phyloP scores from a whole-genome alignment of 164 flowering plant species.

The Euptelea pleiosperma region DNA sequence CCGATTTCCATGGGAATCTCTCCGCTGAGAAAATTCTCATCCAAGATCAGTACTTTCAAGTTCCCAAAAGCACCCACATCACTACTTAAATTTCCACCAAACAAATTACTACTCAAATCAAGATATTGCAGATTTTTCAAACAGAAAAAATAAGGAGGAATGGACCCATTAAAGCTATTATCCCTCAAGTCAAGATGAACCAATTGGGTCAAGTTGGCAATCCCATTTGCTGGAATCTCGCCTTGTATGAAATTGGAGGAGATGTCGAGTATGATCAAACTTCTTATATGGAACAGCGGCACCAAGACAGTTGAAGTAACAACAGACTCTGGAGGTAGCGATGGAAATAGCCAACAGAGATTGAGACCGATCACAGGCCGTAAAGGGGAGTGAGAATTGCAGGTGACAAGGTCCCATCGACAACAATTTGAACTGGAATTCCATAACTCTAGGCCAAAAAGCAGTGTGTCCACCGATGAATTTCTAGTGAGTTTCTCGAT shows the following conservation, averaged over 20 bases:
- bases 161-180: slow-evolving; percentile 33
- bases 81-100: no score
- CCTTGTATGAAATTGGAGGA: slow-evolving; percentile 36
- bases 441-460: slow-evolving; percentile 18
- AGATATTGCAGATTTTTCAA: no score
- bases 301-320: slow-evolving; percentile 15
- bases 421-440: slow-evolving; percentile 27
- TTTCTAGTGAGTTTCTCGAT: slow-evolving; percentile 6
- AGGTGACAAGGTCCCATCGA: slow-evolving; percentile 25
- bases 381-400: slow-evolving; percentile 13
- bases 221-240: slow-evolving; percentile 23
- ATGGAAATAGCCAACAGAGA: slow-evolving; percentile 17
- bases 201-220: slow-evolving; percentile 31
- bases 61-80: slow-evolving; percentile 26
- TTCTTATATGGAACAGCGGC: no score
- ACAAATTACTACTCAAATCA: no score
- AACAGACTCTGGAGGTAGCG: not conserved
- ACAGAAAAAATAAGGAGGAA: slow-evolving; percentile 35
- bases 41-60: slow-evolving; percentile 29
- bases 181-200: slow-evolving; percentile 31
- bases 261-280: slow-evolving; percentile 32
- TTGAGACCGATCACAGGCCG: slow-evolving; percentile 20
- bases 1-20: slow-evolving; percentile 38
- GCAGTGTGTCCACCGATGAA: not conserved
- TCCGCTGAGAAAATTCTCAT: slow-evolving; percentile 29